phyloP scores from a whole-genome alignment of 2,329 filamentous ascomycete genomes.

The Trichoderma arundinaceum region DNA sequence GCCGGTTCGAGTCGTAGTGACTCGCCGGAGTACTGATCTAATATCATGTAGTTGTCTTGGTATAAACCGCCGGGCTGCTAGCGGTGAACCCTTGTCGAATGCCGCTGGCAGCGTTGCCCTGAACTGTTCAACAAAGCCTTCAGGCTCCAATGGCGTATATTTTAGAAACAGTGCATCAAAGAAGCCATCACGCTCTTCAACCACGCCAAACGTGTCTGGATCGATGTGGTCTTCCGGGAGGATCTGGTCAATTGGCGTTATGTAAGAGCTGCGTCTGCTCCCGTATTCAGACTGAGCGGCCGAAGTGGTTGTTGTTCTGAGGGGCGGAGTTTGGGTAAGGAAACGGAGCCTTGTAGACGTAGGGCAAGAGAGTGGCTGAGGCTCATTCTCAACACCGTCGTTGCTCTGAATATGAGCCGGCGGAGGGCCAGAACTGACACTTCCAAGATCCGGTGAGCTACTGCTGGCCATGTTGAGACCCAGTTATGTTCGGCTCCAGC shows the following conservation, averaged over 20 bases:
- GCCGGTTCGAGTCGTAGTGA: slow-evolving; percentile 57
- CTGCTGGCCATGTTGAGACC: slow-evolving; percentile 2
- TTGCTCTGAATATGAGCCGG: not conserved
- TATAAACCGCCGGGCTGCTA: slow-evolving; percentile 55
- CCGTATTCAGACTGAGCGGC: slow-evolving; percentile 34
- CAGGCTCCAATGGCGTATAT: slow-evolving; percentile 46
- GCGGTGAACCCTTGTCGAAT: slow-evolving; percentile 54
- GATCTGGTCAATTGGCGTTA: slow-evolving; percentile 45
- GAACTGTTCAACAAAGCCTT: slow-evolving; percentile 50
- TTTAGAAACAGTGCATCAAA: slow-evolving; percentile 57
- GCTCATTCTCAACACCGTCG: not conserved
- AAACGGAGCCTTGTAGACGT: slow-evolving; percentile 12
- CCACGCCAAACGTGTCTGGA: slow-evolving; percentile 50
- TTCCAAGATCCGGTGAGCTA: not conserved
- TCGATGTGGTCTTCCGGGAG: slow-evolving; percentile 45
- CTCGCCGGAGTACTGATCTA: slow-evolving; percentile 45
- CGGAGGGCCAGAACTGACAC: not conserved
- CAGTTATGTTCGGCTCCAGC: not conserved
- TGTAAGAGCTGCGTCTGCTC: slow-evolving; percentile 38
- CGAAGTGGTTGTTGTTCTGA: slow-evolving; percentile 31
- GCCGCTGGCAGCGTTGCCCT: slow-evolving; percentile 53
- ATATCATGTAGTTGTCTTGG: slow-evolving; percentile 55
- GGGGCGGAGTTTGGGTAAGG: not conserved
- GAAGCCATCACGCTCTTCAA: slow-evolving; percentile 53
- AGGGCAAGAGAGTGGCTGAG: not conserved